These are phyloP conservation scores for Phoma sp. DNA, from an alignment of 2,329 filamentous ascomycete genomes.

Conservation along the genomic window DNA sequence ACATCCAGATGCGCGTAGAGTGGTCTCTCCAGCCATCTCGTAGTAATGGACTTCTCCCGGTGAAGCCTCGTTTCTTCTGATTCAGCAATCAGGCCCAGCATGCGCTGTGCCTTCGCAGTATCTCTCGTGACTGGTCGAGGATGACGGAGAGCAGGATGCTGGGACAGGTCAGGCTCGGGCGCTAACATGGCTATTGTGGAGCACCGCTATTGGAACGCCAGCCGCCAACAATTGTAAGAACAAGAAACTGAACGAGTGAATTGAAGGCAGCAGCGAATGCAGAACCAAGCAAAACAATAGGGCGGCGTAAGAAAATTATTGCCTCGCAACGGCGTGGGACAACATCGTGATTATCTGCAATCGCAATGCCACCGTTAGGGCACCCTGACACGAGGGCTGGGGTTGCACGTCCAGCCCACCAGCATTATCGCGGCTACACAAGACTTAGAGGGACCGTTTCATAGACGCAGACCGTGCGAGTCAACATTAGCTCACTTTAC, in stretches of 20 bases:
- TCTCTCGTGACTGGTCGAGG: conserved; percentile 34
- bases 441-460: conserved; percentile 27
- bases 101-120: conserved; percentile 35
- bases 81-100: conserved; percentile 32
- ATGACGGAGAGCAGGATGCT: conserved; percentile 32
- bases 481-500: conserved; percentile 28
- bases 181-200: conserved; percentile 31
- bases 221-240: not conserved
- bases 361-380: conserved; percentile 24
- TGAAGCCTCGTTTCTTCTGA: conserved; percentile 28
- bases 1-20: conserved; percentile 29
- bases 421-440: conserved; percentile 25
- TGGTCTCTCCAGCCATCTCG: conserved; percentile 36
- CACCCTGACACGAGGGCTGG: conserved; percentile 19
- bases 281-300: conserved; percentile 25
- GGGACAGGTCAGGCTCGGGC: conserved; percentile 24
- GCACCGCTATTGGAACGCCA: not conserved
- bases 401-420: conserved; percentile 29
- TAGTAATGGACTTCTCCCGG: conserved; percentile 33
- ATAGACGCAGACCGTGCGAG: conserved; percentile 29
- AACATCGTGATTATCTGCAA: conserved; percentile 31
- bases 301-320: conserved; percentile 21
- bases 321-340: conserved; percentile 30
- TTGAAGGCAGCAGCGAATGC: conserved; percentile 11
- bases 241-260: conserved; percentile 4